Conservation (phyloP, 1,139 yeast genomes). For the Kodamaea derodonti region DNA sequence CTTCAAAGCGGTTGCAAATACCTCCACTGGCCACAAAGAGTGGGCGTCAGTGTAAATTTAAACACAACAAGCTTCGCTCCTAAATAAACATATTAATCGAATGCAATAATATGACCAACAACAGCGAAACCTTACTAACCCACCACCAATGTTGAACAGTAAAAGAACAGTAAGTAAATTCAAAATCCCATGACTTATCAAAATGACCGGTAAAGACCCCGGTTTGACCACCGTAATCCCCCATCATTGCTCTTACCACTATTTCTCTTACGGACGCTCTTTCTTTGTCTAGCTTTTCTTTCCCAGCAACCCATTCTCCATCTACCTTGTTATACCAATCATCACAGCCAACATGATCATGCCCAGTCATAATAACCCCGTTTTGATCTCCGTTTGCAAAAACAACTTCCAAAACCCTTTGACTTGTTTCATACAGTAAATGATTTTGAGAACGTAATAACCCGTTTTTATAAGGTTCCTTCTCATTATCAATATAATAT, state of each 20-base stretch:
- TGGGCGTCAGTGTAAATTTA: no score
- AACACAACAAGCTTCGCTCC: no score
- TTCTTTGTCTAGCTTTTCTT: slow-evolving; percentile 20
- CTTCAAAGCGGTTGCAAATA: no score
- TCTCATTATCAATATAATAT: slow-evolving; percentile 56
- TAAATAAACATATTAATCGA: no score
- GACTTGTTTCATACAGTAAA: slow-evolving; percentile 61
- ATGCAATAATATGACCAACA: slow-evolving; percentile 42
- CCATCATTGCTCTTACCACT: slow-evolving; percentile 94
- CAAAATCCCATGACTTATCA: slow-evolving; percentile 56
- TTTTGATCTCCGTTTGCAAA: slow-evolving; percentile 59
- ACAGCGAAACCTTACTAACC: slow-evolving; percentile 63
- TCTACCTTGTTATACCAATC: slow-evolving; percentile 50
- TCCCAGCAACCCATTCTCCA: slow-evolving; percentile 58
- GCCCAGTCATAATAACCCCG: slow-evolving; percentile 88
- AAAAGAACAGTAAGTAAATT: slow-evolving; percentile 72
- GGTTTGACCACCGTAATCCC: slow-evolving; percentile 86
- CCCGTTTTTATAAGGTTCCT: slow-evolving; percentile 67
- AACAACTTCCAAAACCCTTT: slow-evolving; percentile 60
- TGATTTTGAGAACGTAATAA: slow-evolving; percentile 85
- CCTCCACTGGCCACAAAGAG: no score
- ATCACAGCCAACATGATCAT: slow-evolving; percentile 94
- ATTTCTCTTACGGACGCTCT: slow-evolving; percentile 59
- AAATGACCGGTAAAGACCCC: slow-evolving; percentile 78
- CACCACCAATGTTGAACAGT: slow-evolving; percentile 95